phyloP scores from a whole-genome alignment of 2,329 filamentous ascomycete genomes.

The Macrophomina phaseolina region DNA sequence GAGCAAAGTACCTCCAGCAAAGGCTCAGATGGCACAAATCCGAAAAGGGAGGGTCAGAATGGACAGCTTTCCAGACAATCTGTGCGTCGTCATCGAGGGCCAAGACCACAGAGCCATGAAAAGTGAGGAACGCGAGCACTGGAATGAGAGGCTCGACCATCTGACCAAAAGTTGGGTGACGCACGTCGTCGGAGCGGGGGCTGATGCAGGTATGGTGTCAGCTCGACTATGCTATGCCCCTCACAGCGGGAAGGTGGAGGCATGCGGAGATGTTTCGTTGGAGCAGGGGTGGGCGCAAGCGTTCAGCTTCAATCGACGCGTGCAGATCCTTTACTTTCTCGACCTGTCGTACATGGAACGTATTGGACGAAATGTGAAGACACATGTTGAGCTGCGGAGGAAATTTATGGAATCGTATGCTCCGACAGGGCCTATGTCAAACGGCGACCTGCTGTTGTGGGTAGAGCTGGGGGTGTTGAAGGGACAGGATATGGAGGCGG shows the following conservation, averaged over 20 bases:
- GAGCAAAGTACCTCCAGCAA: neutral
- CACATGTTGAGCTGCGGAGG: neutral
- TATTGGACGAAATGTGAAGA: neutral
- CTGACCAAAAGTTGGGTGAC: neutral
- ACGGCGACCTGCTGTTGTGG: neutral
- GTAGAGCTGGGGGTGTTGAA: neutral
- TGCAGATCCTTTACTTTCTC: slow-evolving; percentile 8
- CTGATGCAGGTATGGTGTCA: slow-evolving; percentile 1
- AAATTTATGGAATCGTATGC: slow-evolving; percentile 4
- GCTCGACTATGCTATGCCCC: slow-evolving; percentile 10
- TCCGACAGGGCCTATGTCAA: neutral
- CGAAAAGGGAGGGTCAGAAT: neutral
- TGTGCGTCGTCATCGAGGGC: slow-evolving; percentile 11
- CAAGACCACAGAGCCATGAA: slow-evolving; percentile 1
- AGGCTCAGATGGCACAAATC: neutral
- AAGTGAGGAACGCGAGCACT: neutral
- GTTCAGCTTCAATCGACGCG: neutral
- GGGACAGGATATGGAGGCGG: slow-evolving; percentile 4
- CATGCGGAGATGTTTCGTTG: neutral
- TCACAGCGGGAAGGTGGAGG: neutral
- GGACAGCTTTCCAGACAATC: neutral
- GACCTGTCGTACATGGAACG: neutral
- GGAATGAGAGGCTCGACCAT: neutral
- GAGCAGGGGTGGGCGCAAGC: neutral
- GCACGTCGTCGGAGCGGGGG: neutral